A percentile compares a stretch with the other conserved stretches of the same genome.
These are phyloP conservation scores for Didymella glomerata DNA, from an alignment of 2,329 filamentous ascomycete genomes.

Conservation along the genomic window DNA sequence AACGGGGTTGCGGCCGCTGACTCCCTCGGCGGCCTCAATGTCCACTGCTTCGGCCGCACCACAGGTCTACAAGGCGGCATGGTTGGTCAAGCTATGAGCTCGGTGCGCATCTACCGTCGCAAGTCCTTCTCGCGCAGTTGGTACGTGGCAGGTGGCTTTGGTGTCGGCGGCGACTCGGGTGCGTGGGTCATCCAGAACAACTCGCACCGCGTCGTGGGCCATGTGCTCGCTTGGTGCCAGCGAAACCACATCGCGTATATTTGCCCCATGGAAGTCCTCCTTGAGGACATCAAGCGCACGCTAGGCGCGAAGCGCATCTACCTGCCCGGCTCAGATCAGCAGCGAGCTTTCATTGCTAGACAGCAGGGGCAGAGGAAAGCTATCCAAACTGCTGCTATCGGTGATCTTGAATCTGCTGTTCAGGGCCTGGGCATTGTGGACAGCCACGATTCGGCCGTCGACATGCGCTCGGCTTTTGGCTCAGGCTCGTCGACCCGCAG, in stretches of 20 bases:
- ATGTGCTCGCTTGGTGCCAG: conserved; percentile 87
- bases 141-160: conserved; percentile 68
- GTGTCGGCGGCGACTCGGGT: conserved; percentile 86
- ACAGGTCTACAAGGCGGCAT: conserved; percentile 81
- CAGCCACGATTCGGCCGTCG: conserved; percentile 34
- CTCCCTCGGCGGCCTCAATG: conserved; percentile 75
- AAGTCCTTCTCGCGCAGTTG: conserved; percentile 79
- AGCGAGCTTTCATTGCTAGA: conserved; percentile 27
- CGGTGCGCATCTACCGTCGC: conserved; percentile 87
- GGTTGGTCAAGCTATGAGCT: conserved; percentile 79
- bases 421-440: conserved; percentile 44
- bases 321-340: conserved; percentile 67
- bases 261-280: conserved; percentile 89
- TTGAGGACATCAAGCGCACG: conserved; percentile 84
- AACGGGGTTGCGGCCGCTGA: conserved; percentile 66
- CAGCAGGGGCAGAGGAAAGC: conserved; percentile 18
- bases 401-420: conserved; percentile 38
- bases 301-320: conserved; percentile 74
- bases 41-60: conserved; percentile 89
- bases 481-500: conserved; percentile 4
- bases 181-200: conserved; percentile 89
- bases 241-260: conserved; percentile 87
- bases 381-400: conserved; percentile 20
- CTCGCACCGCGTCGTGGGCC: conserved; percentile 83
- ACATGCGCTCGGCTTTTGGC: conserved; percentile 27